Base-by-base conservation (phyloP, 192 early-diverging fungal species). In the Podila clonocystis region DNA sequence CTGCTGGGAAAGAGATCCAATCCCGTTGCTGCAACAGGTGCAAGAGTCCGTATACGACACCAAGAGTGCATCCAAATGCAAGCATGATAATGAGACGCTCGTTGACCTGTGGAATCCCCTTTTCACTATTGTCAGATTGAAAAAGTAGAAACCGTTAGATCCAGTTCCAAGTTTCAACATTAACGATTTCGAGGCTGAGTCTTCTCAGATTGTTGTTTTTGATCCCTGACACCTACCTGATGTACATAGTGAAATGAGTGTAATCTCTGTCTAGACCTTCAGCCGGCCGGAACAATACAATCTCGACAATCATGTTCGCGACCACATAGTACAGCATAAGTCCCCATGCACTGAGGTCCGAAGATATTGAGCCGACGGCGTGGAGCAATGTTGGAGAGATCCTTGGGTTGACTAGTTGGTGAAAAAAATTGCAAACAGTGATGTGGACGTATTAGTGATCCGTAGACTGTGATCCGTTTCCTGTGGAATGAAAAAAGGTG, bases 1-100 rank as follows among this genome's bases (percentile, higher is more conserved):
- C 67, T 28, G 71, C 66, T 22, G 77, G 62, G 50, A 80, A 80
- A 3, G 33, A 63, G 28, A 80, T 34, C 66, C 61, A 65, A 30
- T 80, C 77, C 26, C 50, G 60, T n/a, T 80, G 77, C n/a, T 73
- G 63, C 20, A 73, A 33, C 65, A 80, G 28, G 30, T 80, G 77
- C 20, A 34, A 9, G 33, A 73, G 12, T 34, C 70, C 77, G 28
- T 63, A 63, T 15, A 8, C 48, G 20, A 65, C 9, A 41, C 70
- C 77, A 29, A 80, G 26, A 48, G 48, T 22, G 9, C 65, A 36
- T 1, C 70, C 72, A 28, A 80, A 80, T 28, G 34, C 60, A 22
- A 67, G 36, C 36, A 65, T 69, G 65, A 80, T 55, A 26, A 80
- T 80, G 30, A 73, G 69, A 9, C 77, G 65, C 24, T 80, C 77